These are phyloP conservation scores for Arthrinium puccinioides DNA, from an alignment of 2,329 filamentous ascomycete species.

Conservation along the genomic window DNA sequence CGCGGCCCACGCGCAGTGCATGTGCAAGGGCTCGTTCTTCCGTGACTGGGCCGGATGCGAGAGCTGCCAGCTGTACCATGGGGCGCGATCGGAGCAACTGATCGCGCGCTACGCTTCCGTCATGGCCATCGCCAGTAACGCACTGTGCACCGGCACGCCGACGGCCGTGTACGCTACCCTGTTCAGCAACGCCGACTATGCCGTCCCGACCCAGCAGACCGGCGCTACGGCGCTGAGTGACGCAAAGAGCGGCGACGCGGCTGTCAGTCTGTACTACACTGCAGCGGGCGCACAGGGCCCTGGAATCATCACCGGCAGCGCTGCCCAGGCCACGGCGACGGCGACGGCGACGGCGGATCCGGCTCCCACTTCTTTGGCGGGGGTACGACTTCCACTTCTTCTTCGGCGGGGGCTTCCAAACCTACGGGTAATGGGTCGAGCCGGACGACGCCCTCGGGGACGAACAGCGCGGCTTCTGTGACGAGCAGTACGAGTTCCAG, in stretches of 20 bases:
- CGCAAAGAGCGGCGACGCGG: constrained; percentile 26
- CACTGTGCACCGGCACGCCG: constrained; percentile 29
- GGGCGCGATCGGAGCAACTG: constrained; percentile 27
- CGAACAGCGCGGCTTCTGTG: no score
- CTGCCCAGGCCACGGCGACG: constrained; percentile 26
- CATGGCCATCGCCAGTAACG: constrained; percentile 24
- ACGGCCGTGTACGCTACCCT: constrained; percentile 26
- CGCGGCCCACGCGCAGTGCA: constrained; percentile 26
- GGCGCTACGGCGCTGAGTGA: constrained; percentile 24
- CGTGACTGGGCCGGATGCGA: constrained; percentile 33
- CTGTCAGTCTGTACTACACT: constrained; percentile 36
- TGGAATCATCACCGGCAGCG: constrained; percentile 33
- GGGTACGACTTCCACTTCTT: not conserved
- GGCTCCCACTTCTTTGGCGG: constrained; percentile 1
- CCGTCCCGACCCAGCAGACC: constrained; percentile 19
- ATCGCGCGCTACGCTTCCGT: constrained; percentile 25
- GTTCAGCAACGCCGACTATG: constrained; percentile 22
- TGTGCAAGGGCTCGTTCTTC: constrained; percentile 37
- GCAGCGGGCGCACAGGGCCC: constrained; percentile 27
- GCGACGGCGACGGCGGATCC: constrained; percentile 3
- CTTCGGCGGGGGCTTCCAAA: not conserved
- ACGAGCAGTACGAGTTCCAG: no score
- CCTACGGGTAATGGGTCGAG: not conserved
- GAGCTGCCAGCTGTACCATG: constrained; percentile 31
- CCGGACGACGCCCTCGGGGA: constrained; percentile 2